These are phyloP conservation scores for Fraxinus angustifolia DNA, from an alignment of 305 asterid species.

Conservation along the genomic window DNA sequence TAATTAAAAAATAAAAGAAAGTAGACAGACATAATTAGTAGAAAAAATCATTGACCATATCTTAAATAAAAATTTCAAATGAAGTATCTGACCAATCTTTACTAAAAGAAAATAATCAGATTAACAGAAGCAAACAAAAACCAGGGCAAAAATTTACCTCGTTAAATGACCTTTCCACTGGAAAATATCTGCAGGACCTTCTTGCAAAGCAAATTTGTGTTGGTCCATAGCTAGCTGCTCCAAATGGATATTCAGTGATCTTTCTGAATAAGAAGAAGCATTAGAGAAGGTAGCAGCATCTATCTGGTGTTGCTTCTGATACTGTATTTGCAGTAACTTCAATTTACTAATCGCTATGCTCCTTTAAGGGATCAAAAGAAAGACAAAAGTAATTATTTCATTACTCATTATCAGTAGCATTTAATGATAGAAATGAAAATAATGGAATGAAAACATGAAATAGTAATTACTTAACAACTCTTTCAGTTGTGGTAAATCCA, in stretches of 20 bases:
- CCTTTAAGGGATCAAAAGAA: conserved; percentile 41
- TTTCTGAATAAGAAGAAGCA: conserved; percentile 35
- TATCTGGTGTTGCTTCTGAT: conserved; percentile 40
- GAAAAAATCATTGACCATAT: background rate
- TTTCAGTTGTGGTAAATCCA: background rate
- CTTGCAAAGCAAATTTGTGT: conserved; percentile 51
- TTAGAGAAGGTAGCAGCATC: conserved; percentile 32
- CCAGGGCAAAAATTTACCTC: conserved; percentile 45
- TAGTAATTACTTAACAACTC: background rate
- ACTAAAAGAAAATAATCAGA: conserved; percentile 9
- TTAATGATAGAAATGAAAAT: background rate
- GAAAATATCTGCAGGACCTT: conserved; percentile 43
- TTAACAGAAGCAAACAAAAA: background rate
- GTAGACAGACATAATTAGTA: background rate
- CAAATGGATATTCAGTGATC: conserved; percentile 42
- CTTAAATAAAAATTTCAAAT: background rate
- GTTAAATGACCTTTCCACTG: conserved; percentile 83
- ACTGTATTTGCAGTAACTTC: conserved; percentile 63
- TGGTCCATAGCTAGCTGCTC: conserved; percentile 66
- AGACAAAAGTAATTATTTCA: background rate
- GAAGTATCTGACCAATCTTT: background rate
- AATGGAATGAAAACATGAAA: background rate
- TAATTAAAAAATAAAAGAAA: background rate
- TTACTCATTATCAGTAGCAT: background rate
- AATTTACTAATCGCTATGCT: conserved; percentile 52